A percentile compares a stretch with the other conserved stretches of the same genome.
Conservation (phyloP, 2,329 filamentous ascomycete species). For the Hortaea sp. region DNA sequence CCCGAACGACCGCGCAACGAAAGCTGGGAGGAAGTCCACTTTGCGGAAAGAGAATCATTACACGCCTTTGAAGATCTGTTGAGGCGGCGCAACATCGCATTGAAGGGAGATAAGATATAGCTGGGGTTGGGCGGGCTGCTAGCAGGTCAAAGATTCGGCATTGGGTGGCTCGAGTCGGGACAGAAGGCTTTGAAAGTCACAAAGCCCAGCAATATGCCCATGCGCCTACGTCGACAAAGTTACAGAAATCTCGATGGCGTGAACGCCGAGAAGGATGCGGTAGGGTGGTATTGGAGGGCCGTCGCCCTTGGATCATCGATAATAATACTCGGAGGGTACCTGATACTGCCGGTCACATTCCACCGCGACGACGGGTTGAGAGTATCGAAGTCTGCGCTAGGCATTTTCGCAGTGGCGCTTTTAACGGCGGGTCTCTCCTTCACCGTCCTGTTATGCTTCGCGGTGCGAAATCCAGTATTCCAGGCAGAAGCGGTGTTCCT, state of each 20-base stretch:
- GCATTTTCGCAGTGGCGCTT: slow-evolving; percentile 37
- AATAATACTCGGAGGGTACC: slow-evolving; percentile 42
- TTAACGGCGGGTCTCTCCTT: slow-evolving; percentile 39
- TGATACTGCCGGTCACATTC: slow-evolving; percentile 40
- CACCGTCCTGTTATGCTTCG: slow-evolving; percentile 38
- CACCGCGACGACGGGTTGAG: slow-evolving; percentile 29
- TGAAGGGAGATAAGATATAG: too few species aligned
- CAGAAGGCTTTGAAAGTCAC: too few species aligned
- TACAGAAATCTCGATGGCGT: slow-evolving; percentile 20
- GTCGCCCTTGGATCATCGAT: slow-evolving; percentile 34
- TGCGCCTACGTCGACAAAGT: slow-evolving; percentile 17
- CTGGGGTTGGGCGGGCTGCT: too few species aligned
- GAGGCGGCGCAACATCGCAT: too few species aligned
- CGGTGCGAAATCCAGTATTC: slow-evolving; percentile 36
- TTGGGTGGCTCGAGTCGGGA: too few species aligned
- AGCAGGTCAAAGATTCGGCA: too few species aligned
- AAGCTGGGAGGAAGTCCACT: too few species aligned
- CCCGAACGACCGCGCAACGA: too few species aligned
- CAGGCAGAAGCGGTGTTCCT: slow-evolving; percentile 40
- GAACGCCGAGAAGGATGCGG: slow-evolving; percentile 11
- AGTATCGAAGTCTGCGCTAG: slow-evolving; percentile 30
- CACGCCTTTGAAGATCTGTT: too few species aligned
- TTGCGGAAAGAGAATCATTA: too few species aligned
- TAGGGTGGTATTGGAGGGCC: slow-evolving; percentile 40
- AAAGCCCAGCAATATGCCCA: slow-evolving; percentile 8